Evolutionary conservation across 192 early-diverging fungal genomes (phyloP).

Genomic region (Coemansia sp.): DNA sequence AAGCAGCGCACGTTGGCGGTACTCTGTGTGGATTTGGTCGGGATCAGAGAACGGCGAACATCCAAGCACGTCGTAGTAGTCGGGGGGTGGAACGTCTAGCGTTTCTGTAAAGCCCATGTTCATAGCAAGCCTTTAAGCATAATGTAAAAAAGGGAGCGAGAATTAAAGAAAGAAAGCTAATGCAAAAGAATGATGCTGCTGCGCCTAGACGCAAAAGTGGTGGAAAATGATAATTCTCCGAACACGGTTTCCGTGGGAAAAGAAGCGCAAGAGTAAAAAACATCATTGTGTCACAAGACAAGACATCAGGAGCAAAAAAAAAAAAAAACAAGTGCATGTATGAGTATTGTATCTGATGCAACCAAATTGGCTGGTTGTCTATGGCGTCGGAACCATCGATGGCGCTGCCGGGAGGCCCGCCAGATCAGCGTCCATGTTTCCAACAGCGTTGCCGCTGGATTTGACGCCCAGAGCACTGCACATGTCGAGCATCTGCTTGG

Average conservation of each 20-base stretch:
- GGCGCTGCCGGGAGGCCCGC: slow-evolving; percentile 49
- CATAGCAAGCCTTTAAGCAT: not conserved
- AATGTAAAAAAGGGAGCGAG: not conserved
- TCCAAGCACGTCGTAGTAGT: slow-evolving; percentile 42
- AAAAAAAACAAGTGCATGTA: no score
- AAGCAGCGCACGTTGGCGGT: slow-evolving; percentile 14
- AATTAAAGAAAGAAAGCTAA: not conserved
- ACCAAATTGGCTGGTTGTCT: no score
- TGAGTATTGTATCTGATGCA: no score
- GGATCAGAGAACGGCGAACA: slow-evolving; percentile 22
- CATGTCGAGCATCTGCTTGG: slow-evolving; percentile 55
- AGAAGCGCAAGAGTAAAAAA: no score
- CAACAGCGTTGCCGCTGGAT: slow-evolving; percentile 70
- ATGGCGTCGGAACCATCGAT: not conserved
- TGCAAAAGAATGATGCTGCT: no score
- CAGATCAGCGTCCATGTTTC: slow-evolving; percentile 68
- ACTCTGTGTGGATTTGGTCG: slow-evolving; percentile 36
- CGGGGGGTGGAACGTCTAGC: not conserved
- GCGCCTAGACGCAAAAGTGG: no score
- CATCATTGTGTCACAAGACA: not conserved
- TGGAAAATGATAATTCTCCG: no score
- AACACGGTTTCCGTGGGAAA: no score
- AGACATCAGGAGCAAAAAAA: no score
- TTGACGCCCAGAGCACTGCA: slow-evolving; percentile 62
- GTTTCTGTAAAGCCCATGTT: not conserved